Evolutionary conservation across 2,329 filamentous ascomycete genomes (phyloP), one percentile per base, ranked within the genome.

Genomic region (Calonectria ilicicola): DNA sequence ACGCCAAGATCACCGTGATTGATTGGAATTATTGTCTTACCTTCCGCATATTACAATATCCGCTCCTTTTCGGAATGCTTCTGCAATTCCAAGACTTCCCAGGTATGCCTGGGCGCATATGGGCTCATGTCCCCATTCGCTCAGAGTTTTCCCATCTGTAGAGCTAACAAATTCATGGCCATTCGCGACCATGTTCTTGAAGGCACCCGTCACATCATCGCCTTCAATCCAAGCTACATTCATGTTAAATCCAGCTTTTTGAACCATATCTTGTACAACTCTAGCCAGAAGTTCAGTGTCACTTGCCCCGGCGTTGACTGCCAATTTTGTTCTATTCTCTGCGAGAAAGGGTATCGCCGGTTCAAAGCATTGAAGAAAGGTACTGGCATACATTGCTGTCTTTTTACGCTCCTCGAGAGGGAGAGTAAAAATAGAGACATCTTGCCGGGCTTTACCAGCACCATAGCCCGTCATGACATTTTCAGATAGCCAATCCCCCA

Each of bases 201-300:
- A 74, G 86, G 83, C 23, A 73, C 42, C 70, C 23, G 82, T 80
- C 5, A 85, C 79, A 46, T 86, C 80, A 64, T 86, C 85, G 9
- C 84, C 85, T 23, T 84, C 81, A 3, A 86, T 78, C 79, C 80
- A 85, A 6, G 82, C 84, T 4, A 86, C 81, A 21, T 81, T 80
- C 32, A 86, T 75, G 21, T 65, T 86, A 75, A 1, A 88, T 86
- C 26, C 92, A 75, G 0, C 86, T 88, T 69, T 84, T 83, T 0
- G 89, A 89, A 71, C 89, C 2, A 90, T 90, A 75, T 91, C 90
- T 66, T 89, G 83, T 35, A 90, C 83, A 12, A 91, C 83, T 70
- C 88, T 89, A 80, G 81, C 72, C 7, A 83, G 76, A 60, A 75
- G 76, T 27, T 78, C 72, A 3, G 83, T 83, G 67, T 84, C 83